These are phyloP conservation scores for Yueomyces sinensis DNA, from an alignment of 805 yeast species.

Conservation along the genomic window DNA sequence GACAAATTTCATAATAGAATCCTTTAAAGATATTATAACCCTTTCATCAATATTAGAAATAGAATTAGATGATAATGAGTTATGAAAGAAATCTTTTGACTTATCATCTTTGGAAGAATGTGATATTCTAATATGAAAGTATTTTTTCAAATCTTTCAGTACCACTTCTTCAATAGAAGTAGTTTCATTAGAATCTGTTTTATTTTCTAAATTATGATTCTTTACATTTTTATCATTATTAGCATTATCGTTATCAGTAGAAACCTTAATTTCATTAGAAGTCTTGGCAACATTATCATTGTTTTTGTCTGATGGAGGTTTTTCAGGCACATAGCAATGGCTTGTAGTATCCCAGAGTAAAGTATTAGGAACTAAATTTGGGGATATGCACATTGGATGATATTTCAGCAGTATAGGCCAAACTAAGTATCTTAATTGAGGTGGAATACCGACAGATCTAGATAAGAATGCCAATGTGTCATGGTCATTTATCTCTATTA, in stretches of 20 bases:
- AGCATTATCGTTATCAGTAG: neutral
- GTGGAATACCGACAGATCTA: conserved; percentile 77
- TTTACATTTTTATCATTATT: neutral
- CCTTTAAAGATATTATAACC: conserved; percentile 43
- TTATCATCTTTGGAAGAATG: conserved; percentile 1
- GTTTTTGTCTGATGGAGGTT: conserved; percentile 3
- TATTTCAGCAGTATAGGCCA: conserved; percentile 77
- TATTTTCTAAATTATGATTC: neutral
- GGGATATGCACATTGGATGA: conserved; percentile 76
- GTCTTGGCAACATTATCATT: conserved; percentile 1
- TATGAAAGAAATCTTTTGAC: neutral
- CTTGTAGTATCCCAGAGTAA: conserved; percentile 13
- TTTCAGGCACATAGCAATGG: conserved; percentile 6
- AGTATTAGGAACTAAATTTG: conserved; percentile 53
- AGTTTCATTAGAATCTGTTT: conserved; percentile 9
- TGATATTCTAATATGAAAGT: conserved; percentile 28
- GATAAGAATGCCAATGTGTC: conserved; percentile 70
- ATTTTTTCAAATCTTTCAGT: conserved; percentile 45
- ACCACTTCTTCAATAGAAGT: conserved; percentile 24
- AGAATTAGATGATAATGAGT: neutral
- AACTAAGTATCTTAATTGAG: conserved; percentile 56
- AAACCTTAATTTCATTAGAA: neutral
- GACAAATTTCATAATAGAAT: conserved; percentile 49
- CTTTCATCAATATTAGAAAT: conserved; percentile 9
- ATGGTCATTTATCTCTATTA: conserved; percentile 47